A percentile compares a stretch with the other conserved stretches of the same genome.
Conservation (phyloP, 2,329 filamentous ascomycete species). For the Fusarium tuaranense region DNA sequence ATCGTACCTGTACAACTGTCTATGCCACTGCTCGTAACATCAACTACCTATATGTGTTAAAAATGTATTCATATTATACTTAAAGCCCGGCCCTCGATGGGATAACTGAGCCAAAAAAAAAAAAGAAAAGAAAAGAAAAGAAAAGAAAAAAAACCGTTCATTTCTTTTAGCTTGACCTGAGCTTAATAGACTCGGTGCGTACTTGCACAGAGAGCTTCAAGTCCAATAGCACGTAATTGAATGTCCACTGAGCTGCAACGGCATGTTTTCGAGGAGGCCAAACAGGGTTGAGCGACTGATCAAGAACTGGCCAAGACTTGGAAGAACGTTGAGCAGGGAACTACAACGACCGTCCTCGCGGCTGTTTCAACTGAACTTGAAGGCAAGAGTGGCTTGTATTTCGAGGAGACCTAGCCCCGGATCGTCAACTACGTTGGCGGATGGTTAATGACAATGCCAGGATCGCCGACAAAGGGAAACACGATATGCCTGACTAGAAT, state of each 20-base stretch:
- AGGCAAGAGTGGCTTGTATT: conserved; percentile 17
- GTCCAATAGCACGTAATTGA: conserved; percentile 27
- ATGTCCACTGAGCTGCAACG: conserved; percentile 14
- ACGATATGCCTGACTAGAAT: too few relatives aligned
- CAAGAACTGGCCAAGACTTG: background rate
- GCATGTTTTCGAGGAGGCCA: background rate
- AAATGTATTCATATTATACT: too few relatives aligned
- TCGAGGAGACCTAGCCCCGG: conserved; percentile 1
- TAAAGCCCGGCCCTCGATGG: too few relatives aligned
- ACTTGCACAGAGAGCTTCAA: conserved; percentile 30
- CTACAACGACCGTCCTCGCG: conserved; percentile 17
- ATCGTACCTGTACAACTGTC: conserved; percentile 48
- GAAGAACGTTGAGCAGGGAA: conserved; percentile 14
- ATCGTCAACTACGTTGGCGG: too few relatives aligned
- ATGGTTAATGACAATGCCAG: too few relatives aligned
- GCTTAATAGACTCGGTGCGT: conserved; percentile 34
- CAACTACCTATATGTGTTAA: too few relatives aligned
- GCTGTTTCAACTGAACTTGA: conserved; percentile 10
- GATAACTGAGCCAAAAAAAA: too few relatives aligned
- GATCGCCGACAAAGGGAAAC: too few relatives aligned
- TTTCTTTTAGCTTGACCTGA: conserved; percentile 33
- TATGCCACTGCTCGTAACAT: conserved; percentile 35
- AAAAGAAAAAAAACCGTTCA: too few relatives aligned
- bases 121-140: too few relatives aligned
- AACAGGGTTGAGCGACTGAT: background rate